These are phyloP conservation scores for Acanthamoeba royreba DNA, from an alignment of 208 protist genomes.

Conservation along the genomic window DNA sequence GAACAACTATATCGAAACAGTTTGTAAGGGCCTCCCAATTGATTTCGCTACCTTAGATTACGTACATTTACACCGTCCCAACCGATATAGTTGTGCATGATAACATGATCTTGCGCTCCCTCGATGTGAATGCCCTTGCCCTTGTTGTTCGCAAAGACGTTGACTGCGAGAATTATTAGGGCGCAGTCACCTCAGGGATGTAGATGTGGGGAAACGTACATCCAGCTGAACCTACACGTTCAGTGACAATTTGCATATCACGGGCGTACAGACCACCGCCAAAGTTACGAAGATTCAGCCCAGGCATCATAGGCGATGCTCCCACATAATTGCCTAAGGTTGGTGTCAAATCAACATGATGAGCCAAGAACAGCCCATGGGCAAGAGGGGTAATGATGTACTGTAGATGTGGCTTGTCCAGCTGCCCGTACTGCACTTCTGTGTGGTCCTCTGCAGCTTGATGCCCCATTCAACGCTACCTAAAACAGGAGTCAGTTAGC, in stretches of 20 bases:
- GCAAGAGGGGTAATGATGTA: neutral
- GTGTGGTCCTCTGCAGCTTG: neutral
- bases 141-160: neutral
- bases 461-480: neutral
- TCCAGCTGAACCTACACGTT: too few species aligned
- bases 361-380: neutral
- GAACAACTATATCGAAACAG: neutral
- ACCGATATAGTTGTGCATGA: neutral
- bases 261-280: neutral
- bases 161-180: too few species aligned
- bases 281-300: neutral
- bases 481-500: neutral
- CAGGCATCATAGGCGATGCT: neutral
- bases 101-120: neutral
- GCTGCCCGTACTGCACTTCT: neutral
- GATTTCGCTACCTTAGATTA: neutral
- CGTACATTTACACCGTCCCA: neutral
- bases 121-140: neutral
- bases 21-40: neutral
- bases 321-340: neutral
- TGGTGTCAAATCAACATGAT: neutral
- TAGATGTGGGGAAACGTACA: too few species aligned
- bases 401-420: neutral
- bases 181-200: too few species aligned
- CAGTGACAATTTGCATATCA: neutral